Conservation (phyloP, 164 flowering plant species). For the Echeveria elegans region DNA sequence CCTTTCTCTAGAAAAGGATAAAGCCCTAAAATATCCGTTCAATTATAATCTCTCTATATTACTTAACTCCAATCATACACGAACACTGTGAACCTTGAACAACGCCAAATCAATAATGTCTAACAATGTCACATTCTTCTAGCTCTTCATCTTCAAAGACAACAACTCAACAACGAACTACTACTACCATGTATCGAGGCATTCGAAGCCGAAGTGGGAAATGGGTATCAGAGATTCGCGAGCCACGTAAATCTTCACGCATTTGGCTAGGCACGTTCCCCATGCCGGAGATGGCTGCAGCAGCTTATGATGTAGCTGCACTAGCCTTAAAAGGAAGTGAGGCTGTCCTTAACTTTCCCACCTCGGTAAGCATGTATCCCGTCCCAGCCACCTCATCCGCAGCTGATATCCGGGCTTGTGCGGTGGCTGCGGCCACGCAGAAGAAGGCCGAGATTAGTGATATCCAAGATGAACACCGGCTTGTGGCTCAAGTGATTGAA, state of each 20-base stretch:
- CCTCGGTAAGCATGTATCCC: slow-evolving; percentile 20
- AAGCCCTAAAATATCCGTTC: neutral
- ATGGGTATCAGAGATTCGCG: slow-evolving; percentile 82
- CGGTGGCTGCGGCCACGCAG: slow-evolving; percentile 37
- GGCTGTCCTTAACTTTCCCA: slow-evolving; percentile 54
- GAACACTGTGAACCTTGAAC: no score
- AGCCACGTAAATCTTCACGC: slow-evolving; percentile 53
- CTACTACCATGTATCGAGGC: slow-evolving; percentile 31
- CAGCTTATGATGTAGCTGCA: slow-evolving; percentile 76
- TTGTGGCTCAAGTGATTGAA: neutral
- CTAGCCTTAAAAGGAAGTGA: slow-evolving; percentile 46
- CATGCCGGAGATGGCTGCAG: slow-evolving; percentile 76
- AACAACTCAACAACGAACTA: slow-evolving; percentile 23
- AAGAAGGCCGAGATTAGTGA: slow-evolving; percentile 9
- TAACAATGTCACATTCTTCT: neutral
- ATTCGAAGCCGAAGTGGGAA: slow-evolving; percentile 57
- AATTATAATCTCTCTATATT: slow-evolving; percentile 1
- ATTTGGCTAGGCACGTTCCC: slow-evolving; percentile 78
- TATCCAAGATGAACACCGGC: no score
- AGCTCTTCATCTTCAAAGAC: slow-evolving; percentile 12
- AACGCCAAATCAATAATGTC: neutral
- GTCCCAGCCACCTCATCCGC: slow-evolving; percentile 39
- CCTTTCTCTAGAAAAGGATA: neutral
- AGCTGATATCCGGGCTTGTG: slow-evolving; percentile 45
- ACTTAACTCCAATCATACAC: neutral